Evolutionary conservation across 768 basidiomycete species (phyloP).

Genomic region (Terana coerulea): DNA sequence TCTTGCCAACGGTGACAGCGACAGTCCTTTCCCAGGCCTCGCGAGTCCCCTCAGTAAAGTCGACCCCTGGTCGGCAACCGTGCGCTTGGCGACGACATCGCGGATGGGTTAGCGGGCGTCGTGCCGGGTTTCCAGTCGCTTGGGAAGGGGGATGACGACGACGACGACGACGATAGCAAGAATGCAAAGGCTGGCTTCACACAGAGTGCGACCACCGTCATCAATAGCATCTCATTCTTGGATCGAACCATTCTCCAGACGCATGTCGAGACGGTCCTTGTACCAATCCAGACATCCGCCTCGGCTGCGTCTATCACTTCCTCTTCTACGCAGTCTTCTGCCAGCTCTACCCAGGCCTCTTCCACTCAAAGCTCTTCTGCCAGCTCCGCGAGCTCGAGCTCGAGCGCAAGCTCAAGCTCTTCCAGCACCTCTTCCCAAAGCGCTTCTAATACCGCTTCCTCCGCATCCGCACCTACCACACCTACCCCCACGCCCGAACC

Average conservation of each 20-base stretch:
- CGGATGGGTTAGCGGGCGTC: too few relatives aligned
- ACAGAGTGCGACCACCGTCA: conserved; percentile 4
- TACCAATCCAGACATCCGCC: not conserved
- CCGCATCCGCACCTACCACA: not conserved
- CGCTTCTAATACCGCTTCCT: not conserved
- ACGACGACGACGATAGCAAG: not conserved
- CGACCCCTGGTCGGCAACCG: too few relatives aligned
- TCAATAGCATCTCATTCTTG: conserved; percentile 2
- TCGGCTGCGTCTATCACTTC: not conserved
- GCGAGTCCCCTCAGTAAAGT: too few relatives aligned
- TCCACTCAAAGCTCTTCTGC: not conserved
- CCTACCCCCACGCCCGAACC: not conserved
- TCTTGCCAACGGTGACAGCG: not conserved
- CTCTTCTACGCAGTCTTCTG: not conserved
- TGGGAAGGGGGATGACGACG: not conserved
- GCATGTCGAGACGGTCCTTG: conserved; percentile 1
- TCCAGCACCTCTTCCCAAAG: not conserved
- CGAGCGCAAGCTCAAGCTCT: not conserved
- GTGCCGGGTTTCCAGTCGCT: not conserved
- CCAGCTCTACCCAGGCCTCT: not conserved
- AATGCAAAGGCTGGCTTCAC: conserved; percentile 5
- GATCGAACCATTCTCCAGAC: conserved; percentile 7
- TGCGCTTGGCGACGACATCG: not conserved
- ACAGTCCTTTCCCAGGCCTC: too few relatives aligned
- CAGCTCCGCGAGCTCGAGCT: conserved; percentile 6